Conservation (phyloP, 2,329 filamentous ascomycete genomes). For the Microcyclosporella mali region DNA sequence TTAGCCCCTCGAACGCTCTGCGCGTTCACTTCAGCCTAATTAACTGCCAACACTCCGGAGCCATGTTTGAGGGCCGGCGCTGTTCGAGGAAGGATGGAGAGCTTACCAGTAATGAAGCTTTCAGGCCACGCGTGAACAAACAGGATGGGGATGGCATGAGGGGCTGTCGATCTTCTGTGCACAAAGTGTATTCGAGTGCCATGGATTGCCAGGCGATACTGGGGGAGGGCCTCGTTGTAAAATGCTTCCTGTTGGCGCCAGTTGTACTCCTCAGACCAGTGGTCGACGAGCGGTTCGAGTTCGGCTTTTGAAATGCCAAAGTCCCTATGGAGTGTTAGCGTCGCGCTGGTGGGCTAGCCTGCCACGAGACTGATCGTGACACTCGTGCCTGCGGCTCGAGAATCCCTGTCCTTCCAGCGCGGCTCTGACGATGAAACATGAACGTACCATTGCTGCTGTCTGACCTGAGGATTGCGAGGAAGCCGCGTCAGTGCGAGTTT, state of each 20-base stretch:
- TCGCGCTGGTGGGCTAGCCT: no score
- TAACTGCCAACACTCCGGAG: no score
- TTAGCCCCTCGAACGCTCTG: no score
- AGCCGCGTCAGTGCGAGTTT: slow-evolving; percentile 62
- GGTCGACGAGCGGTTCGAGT: slow-evolving; percentile 54
- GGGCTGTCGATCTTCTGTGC: slow-evolving; percentile 50
- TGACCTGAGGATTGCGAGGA: slow-evolving; percentile 48
- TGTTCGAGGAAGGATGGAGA: no score
- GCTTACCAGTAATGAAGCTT: slow-evolving; percentile 49
- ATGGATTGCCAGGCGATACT: slow-evolving; percentile 56
- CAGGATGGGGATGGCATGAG: slow-evolving; percentile 56
- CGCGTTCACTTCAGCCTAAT: no score
- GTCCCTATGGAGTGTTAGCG: slow-evolving; percentile 6
- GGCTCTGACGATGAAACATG: slow-evolving; percentile 33
- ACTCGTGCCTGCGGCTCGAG: not conserved
- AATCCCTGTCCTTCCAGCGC: not conserved
- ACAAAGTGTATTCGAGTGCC: slow-evolving; percentile 56
- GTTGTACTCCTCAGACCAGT: slow-evolving; percentile 60
- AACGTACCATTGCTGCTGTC: slow-evolving; percentile 29
- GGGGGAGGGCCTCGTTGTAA: slow-evolving; percentile 55
- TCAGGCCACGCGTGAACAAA: slow-evolving; percentile 61
- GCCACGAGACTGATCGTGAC: no score
- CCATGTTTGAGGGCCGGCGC: no score
- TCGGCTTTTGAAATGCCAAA: slow-evolving; percentile 52
- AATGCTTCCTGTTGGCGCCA: slow-evolving; percentile 56